Percentiles rank a stretch among this genome's conserved stretches.
Evolutionary conservation across 2,329 filamentous ascomycete genomes (phyloP).

Genomic region (Neonectria ditissima): DNA sequence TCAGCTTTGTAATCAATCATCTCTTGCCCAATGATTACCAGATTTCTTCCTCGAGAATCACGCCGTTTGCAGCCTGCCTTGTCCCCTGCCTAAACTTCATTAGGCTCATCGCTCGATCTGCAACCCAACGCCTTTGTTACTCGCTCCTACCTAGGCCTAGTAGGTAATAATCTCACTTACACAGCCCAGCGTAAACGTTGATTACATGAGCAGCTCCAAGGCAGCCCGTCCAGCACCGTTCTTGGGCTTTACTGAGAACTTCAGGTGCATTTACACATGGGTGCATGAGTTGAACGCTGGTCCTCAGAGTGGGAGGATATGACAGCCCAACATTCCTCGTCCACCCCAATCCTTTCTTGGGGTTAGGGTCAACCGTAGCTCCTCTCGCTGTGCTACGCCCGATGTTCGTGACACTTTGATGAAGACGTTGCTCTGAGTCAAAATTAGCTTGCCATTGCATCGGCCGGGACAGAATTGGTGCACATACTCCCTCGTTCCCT

Average conservation of each 20-base stretch:
- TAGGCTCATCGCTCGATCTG: not conserved
- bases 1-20: conserved; percentile 6
- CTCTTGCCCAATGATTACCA: not conserved
- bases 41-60: not conserved
- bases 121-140: conserved; percentile 5
- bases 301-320: conserved; percentile 81
- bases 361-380: conserved; percentile 78
- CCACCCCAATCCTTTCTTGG: conserved; percentile 90
- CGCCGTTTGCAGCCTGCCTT: not conserved
- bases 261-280: not conserved
- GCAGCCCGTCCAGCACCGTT: not conserved
- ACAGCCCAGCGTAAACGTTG: too few species aligned
- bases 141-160: not conserved
- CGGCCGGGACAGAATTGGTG: conserved; percentile 5
- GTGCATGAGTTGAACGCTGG: not conserved
- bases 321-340: conserved; percentile 88
- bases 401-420: conserved; percentile 72
- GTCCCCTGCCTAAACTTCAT: too few species aligned
- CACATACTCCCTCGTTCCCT: conserved; percentile 86
- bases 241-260: not conserved
- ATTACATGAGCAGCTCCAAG: conserved; percentile 4
- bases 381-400: conserved; percentile 57
- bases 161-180: not conserved
- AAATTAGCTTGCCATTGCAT: conserved; percentile 38
- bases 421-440: conserved; percentile 71